Percentiles rank a stretch among this genome's conserved stretches.
Evolutionary conservation across 148 eudicot species (phyloP).

Genomic region (Fagopyrum tataricum): DNA sequence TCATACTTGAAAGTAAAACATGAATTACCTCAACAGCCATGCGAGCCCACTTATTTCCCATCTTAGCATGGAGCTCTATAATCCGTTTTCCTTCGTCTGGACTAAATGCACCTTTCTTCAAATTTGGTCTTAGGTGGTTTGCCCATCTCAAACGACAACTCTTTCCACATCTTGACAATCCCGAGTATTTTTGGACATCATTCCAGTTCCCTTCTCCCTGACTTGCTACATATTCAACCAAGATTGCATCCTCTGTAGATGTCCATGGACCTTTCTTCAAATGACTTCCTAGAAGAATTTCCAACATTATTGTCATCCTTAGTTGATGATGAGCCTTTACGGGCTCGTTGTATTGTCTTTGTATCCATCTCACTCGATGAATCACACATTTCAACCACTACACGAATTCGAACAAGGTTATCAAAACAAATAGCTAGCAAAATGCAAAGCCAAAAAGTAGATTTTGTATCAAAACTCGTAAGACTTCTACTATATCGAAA

Average conservation of each 20-base stretch:
- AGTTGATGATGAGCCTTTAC: constrained; percentile 37
- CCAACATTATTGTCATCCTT: constrained; percentile 58
- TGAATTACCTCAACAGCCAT: constrained; percentile 76
- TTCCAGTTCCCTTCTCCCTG: constrained; percentile 99
- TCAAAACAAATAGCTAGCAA: not conserved
- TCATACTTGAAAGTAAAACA: constrained; percentile 4
- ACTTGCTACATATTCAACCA: constrained; percentile 71
- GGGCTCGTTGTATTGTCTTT: constrained; percentile 33
- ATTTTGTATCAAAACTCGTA: not conserved
- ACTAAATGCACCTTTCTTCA: constrained; percentile 83
- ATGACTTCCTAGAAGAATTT: constrained; percentile 26
- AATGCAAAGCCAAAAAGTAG: not conserved
- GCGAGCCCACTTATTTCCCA: constrained; percentile 99
- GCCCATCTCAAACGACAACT: constrained; percentile 98
- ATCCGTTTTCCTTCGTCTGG: constrained; percentile 70
- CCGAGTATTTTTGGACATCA: constrained; percentile 82
- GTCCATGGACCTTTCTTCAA: constrained; percentile 98
- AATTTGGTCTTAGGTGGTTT: constrained; percentile 88
- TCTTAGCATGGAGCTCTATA: constrained; percentile 81
- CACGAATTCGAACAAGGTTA: constrained; percentile 12
- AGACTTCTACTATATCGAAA: not conserved
- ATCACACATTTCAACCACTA: constrained; percentile 27
- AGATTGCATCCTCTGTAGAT: constrained; percentile 75
- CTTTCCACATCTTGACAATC: constrained; percentile 87
- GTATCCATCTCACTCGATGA: constrained; percentile 61